Evolutionary conservation across 164 flowering plant genomes (phyloP), one percentile per base, ranked within the genome.

Genomic region (Stephania yunnanensis): DNA sequence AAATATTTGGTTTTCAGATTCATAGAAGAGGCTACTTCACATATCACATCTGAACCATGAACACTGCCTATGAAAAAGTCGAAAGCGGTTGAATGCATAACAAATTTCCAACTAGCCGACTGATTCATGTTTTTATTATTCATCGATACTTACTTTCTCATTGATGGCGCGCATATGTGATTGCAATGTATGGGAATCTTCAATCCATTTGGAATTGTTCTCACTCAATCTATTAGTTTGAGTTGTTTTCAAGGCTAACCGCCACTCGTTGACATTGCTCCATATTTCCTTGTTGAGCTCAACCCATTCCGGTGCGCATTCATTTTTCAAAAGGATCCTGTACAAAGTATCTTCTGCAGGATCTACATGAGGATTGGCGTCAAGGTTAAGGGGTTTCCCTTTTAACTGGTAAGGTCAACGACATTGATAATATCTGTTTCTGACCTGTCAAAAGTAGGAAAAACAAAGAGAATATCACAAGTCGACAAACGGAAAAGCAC

Each of bases 341-440:
- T 89, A 92, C 74, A 95, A 80, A 17, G 97, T 92, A 78, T 95
- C 98, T 69, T 95, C 97, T 20, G 95, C 97, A 12, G 98, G 98
- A 78, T 91, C 97, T 19, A 88, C 93, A 73, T 95, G 97, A 64
- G 97, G 95, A 77, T 92, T 95, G 0, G 77, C 75, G 20, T 44
- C 81, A 7, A 92, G 87, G 76, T 91, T 84, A 11, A 95, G 85
- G 17, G 98, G 98, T 75, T 95, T 95, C 1, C 98, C 98, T 80
- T 95, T 95, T 46, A 0, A 97, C 98, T 1, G 97, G 94, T 77
- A 95, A 83, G 82, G 92, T 95, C 83, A 30, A 90, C 97, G 36
- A 92, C 91, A 81, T 89, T 91, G 29, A 87, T 82, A 4, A 92
- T 88, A 74, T 95, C 97, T 36, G 95, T 92, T 80, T 95, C 97